phyloP scores from a whole-genome alignment of 2,329 filamentous ascomycete species.

The Conoideocrella luteorostrata region DNA sequence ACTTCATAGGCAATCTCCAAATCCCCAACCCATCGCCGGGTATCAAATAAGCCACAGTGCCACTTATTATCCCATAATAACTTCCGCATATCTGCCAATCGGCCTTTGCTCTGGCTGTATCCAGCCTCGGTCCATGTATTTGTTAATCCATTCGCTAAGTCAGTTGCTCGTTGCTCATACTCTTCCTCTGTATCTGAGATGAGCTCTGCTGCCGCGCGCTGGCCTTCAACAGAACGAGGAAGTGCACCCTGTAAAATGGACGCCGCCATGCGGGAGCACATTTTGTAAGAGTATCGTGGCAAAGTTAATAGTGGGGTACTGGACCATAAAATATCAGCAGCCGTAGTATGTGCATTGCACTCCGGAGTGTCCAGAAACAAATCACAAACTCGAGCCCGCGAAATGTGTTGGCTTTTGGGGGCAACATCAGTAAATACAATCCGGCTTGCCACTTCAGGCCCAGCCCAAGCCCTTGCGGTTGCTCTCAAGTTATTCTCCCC shows the following conservation, averaged over 20 bases:
- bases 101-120: slow-evolving; percentile 54
- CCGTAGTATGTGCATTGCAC: slow-evolving; percentile 96
- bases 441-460: slow-evolving; percentile 73
- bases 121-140: slow-evolving; percentile 44
- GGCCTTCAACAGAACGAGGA: slow-evolving; percentile 63
- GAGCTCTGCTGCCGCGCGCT: slow-evolving; percentile 62
- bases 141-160: slow-evolving; percentile 55
- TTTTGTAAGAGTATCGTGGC: slow-evolving; percentile 91
- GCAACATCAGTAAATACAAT: slow-evolving; percentile 96
- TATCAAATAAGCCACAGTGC: slow-evolving; percentile 86
- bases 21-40: slow-evolving; percentile 81
- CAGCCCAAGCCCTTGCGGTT: slow-evolving; percentile 79
- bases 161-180: slow-evolving; percentile 74
- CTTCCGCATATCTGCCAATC: slow-evolving; percentile 71
- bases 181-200: slow-evolving; percentile 72
- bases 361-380: slow-evolving; percentile 95
- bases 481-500: slow-evolving; percentile 79
- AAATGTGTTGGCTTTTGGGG: slow-evolving; percentile 89
- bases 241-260: slow-evolving; percentile 88
- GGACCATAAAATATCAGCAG: slow-evolving; percentile 93
- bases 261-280: slow-evolving; percentile 97
- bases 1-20: slow-evolving; percentile 82
- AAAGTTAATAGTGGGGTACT: slow-evolving; percentile 88
- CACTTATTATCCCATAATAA: slow-evolving; percentile 79
- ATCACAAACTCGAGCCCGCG: slow-evolving; percentile 84